These are phyloP conservation scores for Coemansia biformis DNA, from an alignment of 192 early-diverging fungal species.

Conservation along the genomic window DNA sequence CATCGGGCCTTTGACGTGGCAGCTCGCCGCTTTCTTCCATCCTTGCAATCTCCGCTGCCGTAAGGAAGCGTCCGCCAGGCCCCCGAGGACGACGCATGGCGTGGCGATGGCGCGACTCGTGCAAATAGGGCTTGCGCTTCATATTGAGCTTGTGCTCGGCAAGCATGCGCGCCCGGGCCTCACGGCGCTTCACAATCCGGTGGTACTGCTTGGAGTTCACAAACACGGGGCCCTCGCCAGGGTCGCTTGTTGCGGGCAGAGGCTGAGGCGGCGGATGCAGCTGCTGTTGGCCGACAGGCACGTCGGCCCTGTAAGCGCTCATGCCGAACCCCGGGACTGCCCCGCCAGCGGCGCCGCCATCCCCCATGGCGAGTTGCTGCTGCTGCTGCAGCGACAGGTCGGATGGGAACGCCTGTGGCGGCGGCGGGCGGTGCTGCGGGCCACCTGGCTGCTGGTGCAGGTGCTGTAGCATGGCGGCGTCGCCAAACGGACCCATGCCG, in stretches of 20 bases:
- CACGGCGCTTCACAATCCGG: conserved; percentile 90
- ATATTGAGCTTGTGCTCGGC: conserved; percentile 69
- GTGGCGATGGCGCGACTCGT: conserved; percentile 95
- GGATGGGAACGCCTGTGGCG: conserved; percentile 2
- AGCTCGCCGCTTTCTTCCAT: conserved; percentile 50
- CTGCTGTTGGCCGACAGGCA: not conserved
- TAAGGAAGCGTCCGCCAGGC: conserved; percentile 94
- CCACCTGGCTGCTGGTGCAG: conserved; percentile 21
- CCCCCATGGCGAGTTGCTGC: conserved; percentile 3
- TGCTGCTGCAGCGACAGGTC: conserved; percentile 36
- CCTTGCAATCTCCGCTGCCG: conserved; percentile 68
- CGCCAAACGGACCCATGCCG: conserved; percentile 17
- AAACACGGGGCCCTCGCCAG: conserved; percentile 83
- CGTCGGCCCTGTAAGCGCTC: conserved; percentile 1
- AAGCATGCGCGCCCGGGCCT: conserved; percentile 77
- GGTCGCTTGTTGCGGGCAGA: not conserved
- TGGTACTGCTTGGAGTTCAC: conserved; percentile 99
- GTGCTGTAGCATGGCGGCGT: conserved; percentile 13
- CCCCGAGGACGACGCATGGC: conserved; percentile 96
- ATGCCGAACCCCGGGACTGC: not conserved
- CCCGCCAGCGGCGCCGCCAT: conserved; percentile 2
- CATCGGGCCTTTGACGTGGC: not conserved
- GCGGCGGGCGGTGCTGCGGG: not conserved
- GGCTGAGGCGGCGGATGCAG: not conserved
- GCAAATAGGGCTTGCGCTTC: conserved; percentile 86